Evolutionary conservation across 192 early-diverging fungal species (phyloP).

Genomic region (Mortierella antarctica): DNA sequence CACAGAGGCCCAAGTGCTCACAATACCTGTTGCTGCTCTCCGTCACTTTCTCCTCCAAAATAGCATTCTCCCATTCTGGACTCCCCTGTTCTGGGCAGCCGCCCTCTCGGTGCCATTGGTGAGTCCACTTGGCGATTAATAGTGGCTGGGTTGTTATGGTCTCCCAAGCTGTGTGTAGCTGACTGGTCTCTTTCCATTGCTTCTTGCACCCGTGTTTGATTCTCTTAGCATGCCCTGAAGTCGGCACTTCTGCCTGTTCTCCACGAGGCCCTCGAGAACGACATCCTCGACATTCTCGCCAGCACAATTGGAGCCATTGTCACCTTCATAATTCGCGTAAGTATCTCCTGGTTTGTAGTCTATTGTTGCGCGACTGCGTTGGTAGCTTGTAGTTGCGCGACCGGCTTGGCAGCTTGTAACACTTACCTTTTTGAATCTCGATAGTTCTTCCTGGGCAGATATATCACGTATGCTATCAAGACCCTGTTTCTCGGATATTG

Average conservation of each 20-base stretch:
- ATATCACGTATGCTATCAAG: constrained; percentile 17
- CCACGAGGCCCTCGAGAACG: constrained; percentile 29
- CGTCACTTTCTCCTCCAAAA: neutral
- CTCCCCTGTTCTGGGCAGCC: constrained; percentile 46
- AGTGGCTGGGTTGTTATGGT: too few species aligned
- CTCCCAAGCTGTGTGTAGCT: neutral
- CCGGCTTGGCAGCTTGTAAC: neutral
- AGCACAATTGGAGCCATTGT: constrained; percentile 15
- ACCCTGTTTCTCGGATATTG: constrained; percentile 30
- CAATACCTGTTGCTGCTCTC: neutral
- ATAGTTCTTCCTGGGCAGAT: constrained; percentile 45
- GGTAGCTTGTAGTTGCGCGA: neutral
- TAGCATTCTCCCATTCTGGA: constrained; percentile 47
- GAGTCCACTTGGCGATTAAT: neutral
- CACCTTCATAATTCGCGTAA: constrained; percentile 26
- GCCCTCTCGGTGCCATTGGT: constrained; percentile 44
- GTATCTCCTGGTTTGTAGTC: neutral
- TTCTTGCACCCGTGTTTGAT: neutral
- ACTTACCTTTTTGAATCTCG: neutral
- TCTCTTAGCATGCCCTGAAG: constrained; percentile 36
- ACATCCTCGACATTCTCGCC: constrained; percentile 30
- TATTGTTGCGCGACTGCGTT: neutral
- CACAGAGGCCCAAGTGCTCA: neutral
- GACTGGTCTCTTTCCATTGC: neutral
- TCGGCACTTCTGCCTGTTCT: constrained; percentile 10